Conservation (phyloP, 805 yeast species). For the Alloascoidea africana region DNA sequence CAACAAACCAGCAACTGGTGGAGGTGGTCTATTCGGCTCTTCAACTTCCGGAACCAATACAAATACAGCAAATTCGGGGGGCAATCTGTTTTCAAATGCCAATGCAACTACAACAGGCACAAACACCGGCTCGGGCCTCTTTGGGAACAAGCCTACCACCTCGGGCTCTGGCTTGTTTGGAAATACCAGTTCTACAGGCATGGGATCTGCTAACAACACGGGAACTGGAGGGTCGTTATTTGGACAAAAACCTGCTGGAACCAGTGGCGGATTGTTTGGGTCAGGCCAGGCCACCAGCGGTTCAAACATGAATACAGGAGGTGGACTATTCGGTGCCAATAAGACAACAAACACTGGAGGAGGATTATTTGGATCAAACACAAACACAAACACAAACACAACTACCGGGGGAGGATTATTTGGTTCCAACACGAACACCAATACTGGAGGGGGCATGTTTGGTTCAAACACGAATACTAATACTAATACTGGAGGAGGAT, state of each 20-base stretch:
- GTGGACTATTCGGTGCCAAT: conserved; percentile 8
- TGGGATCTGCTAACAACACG: conserved; percentile 8
- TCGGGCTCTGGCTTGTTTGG: conserved; percentile 17
- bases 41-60: conserved; percentile 3
- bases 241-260: conserved; percentile 3
- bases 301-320: conserved; percentile 7
- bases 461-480: conserved; percentile 7
- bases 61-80: conserved; percentile 3
- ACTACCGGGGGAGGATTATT: conserved; percentile 21
- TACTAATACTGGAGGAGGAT: conserved; percentile 11
- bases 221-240: conserved; percentile 12
- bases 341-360: conserved; percentile 13
- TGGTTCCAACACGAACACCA: conserved; percentile 16
- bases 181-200: conserved; percentile 5
- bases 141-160: conserved; percentile 8
- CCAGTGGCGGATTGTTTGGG: conserved; percentile 9
- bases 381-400: conserved; percentile 5
- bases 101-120: conserved; percentile 6
- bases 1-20: conserved; percentile 9
- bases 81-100: no score
- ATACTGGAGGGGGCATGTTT: conserved; percentile 8
- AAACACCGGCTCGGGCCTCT: conserved; percentile 6
- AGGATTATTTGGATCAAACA: conserved; percentile 22
- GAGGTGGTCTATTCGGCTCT: conserved; percentile 16
- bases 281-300: conserved; percentile 6